Conservation (phyloP, 768 basidiomycete species). For the Collybiopsis confluens region DNA sequence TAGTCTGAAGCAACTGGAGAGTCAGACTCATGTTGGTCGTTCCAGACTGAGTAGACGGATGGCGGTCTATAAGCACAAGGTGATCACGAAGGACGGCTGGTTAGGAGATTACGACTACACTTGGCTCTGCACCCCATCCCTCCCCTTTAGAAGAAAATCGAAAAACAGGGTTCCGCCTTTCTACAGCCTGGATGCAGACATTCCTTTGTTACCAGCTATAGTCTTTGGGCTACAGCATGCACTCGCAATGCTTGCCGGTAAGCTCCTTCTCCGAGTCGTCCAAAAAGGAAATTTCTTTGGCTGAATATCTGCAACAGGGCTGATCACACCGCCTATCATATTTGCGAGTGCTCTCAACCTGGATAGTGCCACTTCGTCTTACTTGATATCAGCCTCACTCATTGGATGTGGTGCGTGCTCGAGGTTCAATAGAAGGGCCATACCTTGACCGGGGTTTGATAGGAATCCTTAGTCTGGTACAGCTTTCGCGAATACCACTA, state of each 20-base stretch:
- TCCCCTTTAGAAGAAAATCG: constrained; percentile 50
- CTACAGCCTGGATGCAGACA: constrained; percentile 66
- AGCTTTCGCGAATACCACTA: constrained; percentile 68
- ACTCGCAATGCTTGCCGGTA: constrained; percentile 69
- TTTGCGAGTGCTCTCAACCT: constrained; percentile 62
- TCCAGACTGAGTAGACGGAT: neutral
- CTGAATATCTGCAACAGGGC: constrained; percentile 27
- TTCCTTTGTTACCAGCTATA: constrained; percentile 71
- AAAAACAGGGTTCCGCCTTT: constrained; percentile 54
- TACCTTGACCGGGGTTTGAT: no score
- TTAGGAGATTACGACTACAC: constrained; percentile 80
- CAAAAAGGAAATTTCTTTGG: neutral
- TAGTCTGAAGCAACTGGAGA: neutral
- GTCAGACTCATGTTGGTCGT: neutral
- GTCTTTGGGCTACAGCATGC: constrained; percentile 72
- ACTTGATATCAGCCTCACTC: constrained; percentile 78
- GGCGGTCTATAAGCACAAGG: constrained; percentile 19
- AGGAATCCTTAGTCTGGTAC: constrained; percentile 75
- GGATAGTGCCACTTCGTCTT: constrained; percentile 55
- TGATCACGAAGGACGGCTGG: constrained; percentile 59
- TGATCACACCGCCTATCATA: constrained; percentile 83
- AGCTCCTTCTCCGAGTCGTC: neutral
- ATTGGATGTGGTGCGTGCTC: constrained; percentile 64
- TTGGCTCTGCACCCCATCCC: constrained; percentile 64
- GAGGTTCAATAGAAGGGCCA: no score